A percentile compares a stretch with the other conserved stretches of the same genome.
phyloP scores from a whole-genome alignment of 129 eudicot species.

The Saussurea involucrata region DNA sequence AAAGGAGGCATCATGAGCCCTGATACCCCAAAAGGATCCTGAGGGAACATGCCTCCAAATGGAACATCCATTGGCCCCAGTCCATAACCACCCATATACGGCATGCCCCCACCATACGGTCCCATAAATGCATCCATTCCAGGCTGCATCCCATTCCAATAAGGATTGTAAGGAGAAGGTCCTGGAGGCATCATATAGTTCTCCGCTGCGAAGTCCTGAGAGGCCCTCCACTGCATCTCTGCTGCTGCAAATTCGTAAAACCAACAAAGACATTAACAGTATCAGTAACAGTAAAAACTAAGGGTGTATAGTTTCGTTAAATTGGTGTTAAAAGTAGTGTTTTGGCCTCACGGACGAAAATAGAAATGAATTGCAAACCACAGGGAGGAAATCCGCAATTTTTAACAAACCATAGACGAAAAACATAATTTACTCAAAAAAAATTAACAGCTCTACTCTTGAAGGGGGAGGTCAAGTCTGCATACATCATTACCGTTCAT shows the following conservation, averaged over 20 bases:
- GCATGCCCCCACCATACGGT: slow-evolving; percentile 53
- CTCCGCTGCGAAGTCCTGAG: slow-evolving; percentile 68
- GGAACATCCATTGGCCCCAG: slow-evolving; percentile 71
- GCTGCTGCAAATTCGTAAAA: slow-evolving; percentile 42
- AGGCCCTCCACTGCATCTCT: slow-evolving; percentile 87
- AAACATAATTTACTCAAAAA: too few species aligned
- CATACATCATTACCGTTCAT: too few species aligned
- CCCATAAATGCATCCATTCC: slow-evolving; percentile 65
- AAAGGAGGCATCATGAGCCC: slow-evolving; percentile 69
- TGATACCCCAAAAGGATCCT: slow-evolving; percentile 67
- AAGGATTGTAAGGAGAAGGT: slow-evolving; percentile 66
- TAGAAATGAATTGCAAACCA: too few species aligned
- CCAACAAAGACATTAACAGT: background rate
- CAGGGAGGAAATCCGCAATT: too few species aligned
- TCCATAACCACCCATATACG: slow-evolving; percentile 74
- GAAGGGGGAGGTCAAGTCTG: too few species aligned
- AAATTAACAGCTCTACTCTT: too few species aligned
- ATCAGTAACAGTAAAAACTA: slow-evolving; percentile 12
- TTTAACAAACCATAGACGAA: too few species aligned
- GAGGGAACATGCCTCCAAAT: slow-evolving; percentile 66
- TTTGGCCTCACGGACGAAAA: too few species aligned
- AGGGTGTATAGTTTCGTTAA: background rate
- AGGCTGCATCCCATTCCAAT: slow-evolving; percentile 72
- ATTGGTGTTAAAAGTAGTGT: too few species aligned
- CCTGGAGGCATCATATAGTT: slow-evolving; percentile 79